These are phyloP conservation scores for Lasiosphaeria ovina DNA, from an alignment of 495 filamentous ascomycete species.

Conservation along the genomic window DNA sequence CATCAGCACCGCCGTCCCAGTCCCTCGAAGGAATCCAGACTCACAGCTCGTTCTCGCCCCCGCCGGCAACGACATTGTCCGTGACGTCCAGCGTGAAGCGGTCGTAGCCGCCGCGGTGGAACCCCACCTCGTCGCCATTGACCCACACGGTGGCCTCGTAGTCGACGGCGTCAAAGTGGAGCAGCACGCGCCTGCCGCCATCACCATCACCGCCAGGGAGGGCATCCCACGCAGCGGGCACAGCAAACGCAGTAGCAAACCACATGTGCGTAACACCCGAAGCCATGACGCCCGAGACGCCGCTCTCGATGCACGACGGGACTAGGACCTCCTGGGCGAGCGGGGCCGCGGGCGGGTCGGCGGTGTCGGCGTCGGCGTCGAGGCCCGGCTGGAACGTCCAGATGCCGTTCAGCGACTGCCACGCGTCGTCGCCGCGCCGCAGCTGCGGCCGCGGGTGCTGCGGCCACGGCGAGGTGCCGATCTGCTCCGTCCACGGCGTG, in stretches of 20 bases:
- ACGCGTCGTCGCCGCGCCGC: slow-evolving; percentile 44
- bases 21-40: slow-evolving; percentile 7
- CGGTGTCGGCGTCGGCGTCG: slow-evolving; percentile 39
- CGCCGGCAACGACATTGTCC: slow-evolving; percentile 34
- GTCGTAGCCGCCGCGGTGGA: slow-evolving; percentile 62
- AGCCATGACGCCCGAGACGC: slow-evolving; percentile 50
- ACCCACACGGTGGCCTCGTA: slow-evolving; percentile 65
- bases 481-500: slow-evolving; percentile 61
- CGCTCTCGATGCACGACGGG: slow-evolving; percentile 63
- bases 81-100: slow-evolving; percentile 61
- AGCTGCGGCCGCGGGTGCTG: slow-evolving; percentile 65
- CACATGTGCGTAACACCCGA: slow-evolving; percentile 52
- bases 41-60: slow-evolving; percentile 54
- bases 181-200: slow-evolving; percentile 38
- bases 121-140: slow-evolving; percentile 54
- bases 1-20: background rate
- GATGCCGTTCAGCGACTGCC: slow-evolving; percentile 64
- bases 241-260: slow-evolving; percentile 57
- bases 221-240: slow-evolving; percentile 46
- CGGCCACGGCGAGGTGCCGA: slow-evolving; percentile 63
- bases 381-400: slow-evolving; percentile 59
- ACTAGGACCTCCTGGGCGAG: slow-evolving; percentile 49
- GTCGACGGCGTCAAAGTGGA: slow-evolving; percentile 71
- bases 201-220: slow-evolving; percentile 3
- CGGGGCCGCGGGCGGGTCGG: slow-evolving; percentile 37